These are phyloP conservation scores for Fusarium sp. DNA, from an alignment of 2,329 filamentous ascomycete genomes.

Conservation along the genomic window DNA sequence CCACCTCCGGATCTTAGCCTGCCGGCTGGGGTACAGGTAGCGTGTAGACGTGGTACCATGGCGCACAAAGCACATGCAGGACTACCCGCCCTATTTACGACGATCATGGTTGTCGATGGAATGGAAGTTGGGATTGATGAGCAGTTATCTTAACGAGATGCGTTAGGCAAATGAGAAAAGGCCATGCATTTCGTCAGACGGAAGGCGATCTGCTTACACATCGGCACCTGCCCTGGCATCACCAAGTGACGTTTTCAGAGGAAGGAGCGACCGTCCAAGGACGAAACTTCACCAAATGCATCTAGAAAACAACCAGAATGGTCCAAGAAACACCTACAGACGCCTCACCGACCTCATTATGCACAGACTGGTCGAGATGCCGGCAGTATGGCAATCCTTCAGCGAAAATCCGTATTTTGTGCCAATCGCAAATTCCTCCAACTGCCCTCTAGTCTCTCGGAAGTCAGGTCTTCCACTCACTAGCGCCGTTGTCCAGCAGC, in stretches of 20 bases:
- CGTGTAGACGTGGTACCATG: constrained; percentile 4
- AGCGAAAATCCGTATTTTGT: background rate
- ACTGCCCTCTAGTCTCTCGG: constrained; percentile 33
- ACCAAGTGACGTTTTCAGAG: background rate
- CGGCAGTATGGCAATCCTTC: constrained; percentile 1
- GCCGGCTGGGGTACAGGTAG: constrained; percentile 24
- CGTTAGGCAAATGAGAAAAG: background rate
- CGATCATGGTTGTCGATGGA: constrained; percentile 10
- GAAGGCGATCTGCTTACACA: background rate
- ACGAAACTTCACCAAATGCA: background rate
- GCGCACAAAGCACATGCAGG: background rate
- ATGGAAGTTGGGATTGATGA: background rate
- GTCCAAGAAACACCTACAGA: background rate
- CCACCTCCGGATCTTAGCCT: constrained; percentile 46
- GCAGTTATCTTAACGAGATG: background rate
- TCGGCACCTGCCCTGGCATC: background rate
- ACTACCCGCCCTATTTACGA: background rate
- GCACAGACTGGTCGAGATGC: background rate
- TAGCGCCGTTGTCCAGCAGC: constrained; percentile 37
- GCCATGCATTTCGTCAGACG: background rate
- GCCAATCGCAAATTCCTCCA: constrained; percentile 25
- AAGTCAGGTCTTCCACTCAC: constrained; percentile 37
- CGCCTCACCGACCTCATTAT: background rate
- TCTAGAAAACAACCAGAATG: background rate
- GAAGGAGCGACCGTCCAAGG: background rate